phyloP scores from a whole-genome alignment of 2,329 filamentous ascomycete species.

The Fusarium sp. region DNA sequence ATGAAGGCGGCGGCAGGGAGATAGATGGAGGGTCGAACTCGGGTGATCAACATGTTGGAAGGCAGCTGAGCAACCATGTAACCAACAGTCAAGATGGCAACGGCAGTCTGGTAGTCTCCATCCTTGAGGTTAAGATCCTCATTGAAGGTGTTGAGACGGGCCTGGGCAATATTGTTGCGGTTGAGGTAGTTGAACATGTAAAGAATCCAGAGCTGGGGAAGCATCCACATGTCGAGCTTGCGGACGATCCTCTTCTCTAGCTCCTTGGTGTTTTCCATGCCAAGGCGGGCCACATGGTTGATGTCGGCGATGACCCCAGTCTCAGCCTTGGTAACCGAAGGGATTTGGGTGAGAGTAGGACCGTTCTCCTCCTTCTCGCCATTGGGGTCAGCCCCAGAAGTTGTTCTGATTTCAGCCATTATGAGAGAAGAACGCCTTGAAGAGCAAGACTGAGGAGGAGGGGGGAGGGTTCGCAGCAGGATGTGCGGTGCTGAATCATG shows the following conservation, averaged over 20 bases:
- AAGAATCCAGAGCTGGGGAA: slow-evolving; percentile 37
- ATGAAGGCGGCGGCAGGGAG: slow-evolving; percentile 24
- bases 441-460: background rate
- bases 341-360: background rate
- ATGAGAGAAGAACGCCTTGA: background rate
- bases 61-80: slow-evolving; percentile 36
- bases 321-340: slow-evolving; percentile 25
- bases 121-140: slow-evolving; percentile 34
- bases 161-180: slow-evolving; percentile 35
- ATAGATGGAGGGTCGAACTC: slow-evolving; percentile 23
- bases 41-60: slow-evolving; percentile 34
- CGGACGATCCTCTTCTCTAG: slow-evolving; percentile 36
- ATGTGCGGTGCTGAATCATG: background rate
- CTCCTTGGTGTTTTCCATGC: slow-evolving; percentile 10
- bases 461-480: background rate
- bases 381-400: background rate
- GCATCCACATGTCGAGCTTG: slow-evolving; percentile 29
- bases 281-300: slow-evolving; percentile 30
- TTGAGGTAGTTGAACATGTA: slow-evolving; percentile 41
- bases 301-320: slow-evolving; percentile 9
- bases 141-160: slow-evolving; percentile 30
- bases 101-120: slow-evolving; percentile 36
- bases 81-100: slow-evolving; percentile 30
- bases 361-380: slow-evolving; percentile 6
- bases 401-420: slow-evolving; percentile 28